These are phyloP conservation scores for Adiantum capillusveneris DNA, from an alignment of 75 land plant species.

Conservation along the genomic window DNA sequence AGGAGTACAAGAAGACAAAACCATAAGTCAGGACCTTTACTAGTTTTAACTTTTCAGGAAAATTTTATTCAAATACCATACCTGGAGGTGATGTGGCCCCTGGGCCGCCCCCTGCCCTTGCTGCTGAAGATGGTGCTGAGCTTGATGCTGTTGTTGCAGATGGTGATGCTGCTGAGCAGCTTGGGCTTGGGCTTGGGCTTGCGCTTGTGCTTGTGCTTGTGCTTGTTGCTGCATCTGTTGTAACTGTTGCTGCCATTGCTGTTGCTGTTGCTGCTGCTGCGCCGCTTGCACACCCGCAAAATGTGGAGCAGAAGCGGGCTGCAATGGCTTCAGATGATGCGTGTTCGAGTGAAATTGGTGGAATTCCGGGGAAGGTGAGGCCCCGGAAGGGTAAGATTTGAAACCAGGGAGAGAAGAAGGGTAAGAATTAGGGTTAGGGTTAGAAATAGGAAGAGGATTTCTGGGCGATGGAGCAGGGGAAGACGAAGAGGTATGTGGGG, in stretches of 20 bases:
- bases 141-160: neutral
- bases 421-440: neutral
- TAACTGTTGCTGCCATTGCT: neutral
- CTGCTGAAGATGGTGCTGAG: neutral
- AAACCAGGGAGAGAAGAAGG: neutral
- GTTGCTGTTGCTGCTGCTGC: neutral
- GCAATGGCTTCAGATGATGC: slow-evolving; percentile 8
- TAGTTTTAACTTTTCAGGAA: too few relatives aligned
- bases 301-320: neutral
- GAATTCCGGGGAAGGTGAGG: slow-evolving; percentile 1
- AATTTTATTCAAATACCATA: too few relatives aligned
- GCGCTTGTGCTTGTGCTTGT: neutral
- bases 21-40: too few relatives aligned
- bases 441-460: neutral
- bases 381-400: neutral
- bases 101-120: too few relatives aligned
- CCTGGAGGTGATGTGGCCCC: too few relatives aligned
- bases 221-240: slow-evolving; percentile 1
- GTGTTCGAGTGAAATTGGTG: neutral
- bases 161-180: neutral
- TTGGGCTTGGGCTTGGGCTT: neutral
- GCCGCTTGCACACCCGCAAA: neutral
- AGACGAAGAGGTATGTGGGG: neutral
- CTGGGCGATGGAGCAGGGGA: neutral
- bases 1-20: too few relatives aligned